Conservation (phyloP, 2,329 filamentous ascomycete genomes). For the Xylariomycetidae sp. region DNA sequence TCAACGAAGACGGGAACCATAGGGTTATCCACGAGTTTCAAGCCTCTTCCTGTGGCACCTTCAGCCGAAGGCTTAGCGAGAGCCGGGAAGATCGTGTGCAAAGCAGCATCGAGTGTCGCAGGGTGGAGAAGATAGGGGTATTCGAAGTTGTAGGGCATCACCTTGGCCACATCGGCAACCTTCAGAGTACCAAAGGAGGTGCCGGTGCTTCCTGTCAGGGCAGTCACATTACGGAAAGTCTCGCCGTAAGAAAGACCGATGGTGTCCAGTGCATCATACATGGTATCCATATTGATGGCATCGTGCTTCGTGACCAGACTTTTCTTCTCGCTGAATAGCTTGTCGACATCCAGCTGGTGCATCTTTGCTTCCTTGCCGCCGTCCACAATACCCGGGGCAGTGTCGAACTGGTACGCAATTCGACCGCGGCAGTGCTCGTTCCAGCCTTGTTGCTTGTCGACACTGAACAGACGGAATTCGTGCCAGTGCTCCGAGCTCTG, state of each 20-base stretch:
- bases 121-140: slow-evolving; percentile 23
- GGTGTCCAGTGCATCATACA: too few relatives aligned
- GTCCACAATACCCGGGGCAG: slow-evolving; percentile 8
- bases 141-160: slow-evolving; percentile 11
- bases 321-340: too few relatives aligned
- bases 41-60: too few relatives aligned
- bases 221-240: not conserved
- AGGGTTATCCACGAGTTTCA: slow-evolving; percentile 6
- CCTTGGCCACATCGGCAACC: not conserved
- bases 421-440: slow-evolving; percentile 18
- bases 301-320: too few relatives aligned
- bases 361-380: slow-evolving; percentile 5
- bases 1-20: slow-evolving; percentile 5
- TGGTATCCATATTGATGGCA: too few relatives aligned
- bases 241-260: not conserved
- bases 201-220: not conserved
- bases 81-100: slow-evolving; percentile 12
- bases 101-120: slow-evolving; percentile 16
- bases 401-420: too few relatives aligned
- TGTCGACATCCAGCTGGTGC: slow-evolving; percentile 10
- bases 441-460: not conserved
- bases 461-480: slow-evolving; percentile 18
- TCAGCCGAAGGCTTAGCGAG: too few relatives aligned
- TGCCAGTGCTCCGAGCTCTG: slow-evolving; percentile 16
- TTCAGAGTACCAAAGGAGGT: not conserved